These are phyloP conservation scores for Boletus rufocinnamomeus DNA, from an alignment of 768 basidiomycete genomes.

Conservation along the genomic window DNA sequence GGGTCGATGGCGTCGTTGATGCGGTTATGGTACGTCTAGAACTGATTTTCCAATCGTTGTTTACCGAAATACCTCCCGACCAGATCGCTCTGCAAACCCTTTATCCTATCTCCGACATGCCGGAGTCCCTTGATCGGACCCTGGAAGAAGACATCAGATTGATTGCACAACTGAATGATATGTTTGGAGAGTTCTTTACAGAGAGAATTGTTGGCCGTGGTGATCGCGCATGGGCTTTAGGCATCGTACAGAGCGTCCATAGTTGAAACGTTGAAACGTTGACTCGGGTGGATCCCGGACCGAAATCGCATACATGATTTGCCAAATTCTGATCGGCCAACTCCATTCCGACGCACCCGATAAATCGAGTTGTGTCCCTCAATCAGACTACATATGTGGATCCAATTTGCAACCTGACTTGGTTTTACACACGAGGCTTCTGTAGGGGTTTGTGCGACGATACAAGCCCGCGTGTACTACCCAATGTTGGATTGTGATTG, in stretches of 20 bases:
- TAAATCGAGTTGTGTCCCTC: background rate
- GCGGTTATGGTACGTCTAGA: slow-evolving; percentile 58
- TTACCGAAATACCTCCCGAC: background rate
- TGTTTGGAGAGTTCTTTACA: slow-evolving; percentile 66
- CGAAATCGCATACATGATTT: background rate
- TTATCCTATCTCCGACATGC: slow-evolving; percentile 56
- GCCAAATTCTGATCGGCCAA: background rate
- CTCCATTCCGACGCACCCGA: background rate
- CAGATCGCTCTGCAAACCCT: slow-evolving; percentile 67
- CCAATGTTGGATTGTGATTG: background rate
- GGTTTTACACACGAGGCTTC: background rate
- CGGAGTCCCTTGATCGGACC: slow-evolving; percentile 54
- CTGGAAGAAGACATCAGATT: slow-evolving; percentile 51
- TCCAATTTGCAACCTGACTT: background rate
- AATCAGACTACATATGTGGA: too few species aligned
- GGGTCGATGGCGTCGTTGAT: slow-evolving; percentile 51
- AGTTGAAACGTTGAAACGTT: slow-evolving; percentile 18
- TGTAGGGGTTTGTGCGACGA: background rate
- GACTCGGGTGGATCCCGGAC: background rate
- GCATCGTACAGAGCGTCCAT: slow-evolving; percentile 45
- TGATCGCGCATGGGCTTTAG: slow-evolving; percentile 67
- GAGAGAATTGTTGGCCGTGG: slow-evolving; percentile 44
- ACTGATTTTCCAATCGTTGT: background rate
- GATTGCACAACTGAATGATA: slow-evolving; percentile 48
- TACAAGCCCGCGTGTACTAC: background rate